These are phyloP conservation scores for Spatholobus suberectus DNA, from an alignment of 306 rosid species.

Conservation along the genomic window DNA sequence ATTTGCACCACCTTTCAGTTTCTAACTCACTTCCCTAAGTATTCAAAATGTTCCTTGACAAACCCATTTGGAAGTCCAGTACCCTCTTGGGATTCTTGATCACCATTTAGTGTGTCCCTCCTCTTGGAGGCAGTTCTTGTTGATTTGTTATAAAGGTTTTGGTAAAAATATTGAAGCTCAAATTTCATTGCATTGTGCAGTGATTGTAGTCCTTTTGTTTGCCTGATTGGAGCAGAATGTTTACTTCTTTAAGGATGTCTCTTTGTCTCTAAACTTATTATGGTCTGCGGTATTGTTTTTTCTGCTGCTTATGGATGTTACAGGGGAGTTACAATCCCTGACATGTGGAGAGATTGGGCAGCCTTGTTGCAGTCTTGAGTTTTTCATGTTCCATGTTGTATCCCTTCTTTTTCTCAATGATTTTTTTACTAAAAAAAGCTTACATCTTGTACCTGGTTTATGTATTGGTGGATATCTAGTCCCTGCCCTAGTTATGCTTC, in stretches of 20 bases:
- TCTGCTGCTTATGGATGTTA: constrained; percentile 16
- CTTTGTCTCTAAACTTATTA: background rate
- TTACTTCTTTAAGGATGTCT: background rate
- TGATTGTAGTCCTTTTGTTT: background rate
- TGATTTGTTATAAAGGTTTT: constrained; percentile 27
- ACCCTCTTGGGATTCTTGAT: constrained; percentile 7
- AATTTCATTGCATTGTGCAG: background rate
- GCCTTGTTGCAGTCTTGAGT: background rate
- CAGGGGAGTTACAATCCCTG: background rate
- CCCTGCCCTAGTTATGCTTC: background rate
- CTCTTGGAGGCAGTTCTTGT: background rate
- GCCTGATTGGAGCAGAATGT: background rate
- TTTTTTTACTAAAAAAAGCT: background rate
- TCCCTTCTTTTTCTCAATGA: background rate
- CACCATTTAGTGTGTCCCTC: background rate
- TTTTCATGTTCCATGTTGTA: background rate
- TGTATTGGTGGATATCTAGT: constrained; percentile 8
- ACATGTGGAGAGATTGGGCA: background rate
- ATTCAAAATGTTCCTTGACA: background rate
- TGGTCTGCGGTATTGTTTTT: background rate
- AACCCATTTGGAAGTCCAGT: constrained; percentile 23
- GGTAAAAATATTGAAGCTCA: background rate
- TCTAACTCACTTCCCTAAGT: background rate
- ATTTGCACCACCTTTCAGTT: background rate
- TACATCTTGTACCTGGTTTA: background rate